phyloP scores from a whole-genome alignment of 352 stramenopile species.

The Lagenidium sp. region DNA sequence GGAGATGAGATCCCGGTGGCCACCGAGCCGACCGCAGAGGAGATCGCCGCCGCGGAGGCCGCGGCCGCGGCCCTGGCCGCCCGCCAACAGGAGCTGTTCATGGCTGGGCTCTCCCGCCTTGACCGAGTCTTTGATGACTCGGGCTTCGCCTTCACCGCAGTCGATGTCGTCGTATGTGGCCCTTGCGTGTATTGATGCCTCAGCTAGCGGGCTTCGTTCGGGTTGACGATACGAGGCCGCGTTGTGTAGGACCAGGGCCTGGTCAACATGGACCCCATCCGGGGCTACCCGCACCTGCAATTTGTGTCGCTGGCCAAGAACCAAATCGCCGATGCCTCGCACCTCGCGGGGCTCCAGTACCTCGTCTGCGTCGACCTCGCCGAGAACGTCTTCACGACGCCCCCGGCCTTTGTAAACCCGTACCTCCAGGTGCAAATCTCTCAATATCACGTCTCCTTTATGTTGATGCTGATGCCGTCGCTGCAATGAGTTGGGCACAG shows the following conservation, averaged over 20 bases:
- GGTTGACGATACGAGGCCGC: neutral
- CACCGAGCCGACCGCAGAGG: slow-evolving; percentile 4
- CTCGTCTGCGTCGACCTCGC: slow-evolving; percentile 47
- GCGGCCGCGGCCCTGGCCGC: slow-evolving; percentile 22
- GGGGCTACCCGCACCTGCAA: slow-evolving; percentile 50
- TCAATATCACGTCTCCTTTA: no score
- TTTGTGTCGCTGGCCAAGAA: slow-evolving; percentile 70
- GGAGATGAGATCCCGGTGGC: no score
- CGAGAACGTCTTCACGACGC: slow-evolving; percentile 35
- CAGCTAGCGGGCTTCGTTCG: neutral
- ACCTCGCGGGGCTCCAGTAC: slow-evolving; percentile 45
- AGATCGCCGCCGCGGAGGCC: neutral
- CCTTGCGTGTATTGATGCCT: no score
- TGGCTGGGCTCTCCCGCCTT: slow-evolving; percentile 60
- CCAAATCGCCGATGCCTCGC: slow-evolving; percentile 38
- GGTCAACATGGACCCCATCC: slow-evolving; percentile 41
- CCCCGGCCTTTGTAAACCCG: slow-evolving; percentile 29
- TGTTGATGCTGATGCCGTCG: no score
- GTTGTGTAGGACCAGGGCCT: slow-evolving; percentile 22
- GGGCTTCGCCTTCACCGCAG: slow-evolving; percentile 63
- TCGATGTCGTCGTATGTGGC: slow-evolving; percentile 57
- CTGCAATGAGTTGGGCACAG: no score
- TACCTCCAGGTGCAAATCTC: slow-evolving; percentile 49
- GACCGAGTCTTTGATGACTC: slow-evolving; percentile 68
- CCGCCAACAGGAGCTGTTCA: slow-evolving; percentile 31